Conservation (phyloP, 371 early-diverging fungal genomes). For the Mucor velutinosus region DNA sequence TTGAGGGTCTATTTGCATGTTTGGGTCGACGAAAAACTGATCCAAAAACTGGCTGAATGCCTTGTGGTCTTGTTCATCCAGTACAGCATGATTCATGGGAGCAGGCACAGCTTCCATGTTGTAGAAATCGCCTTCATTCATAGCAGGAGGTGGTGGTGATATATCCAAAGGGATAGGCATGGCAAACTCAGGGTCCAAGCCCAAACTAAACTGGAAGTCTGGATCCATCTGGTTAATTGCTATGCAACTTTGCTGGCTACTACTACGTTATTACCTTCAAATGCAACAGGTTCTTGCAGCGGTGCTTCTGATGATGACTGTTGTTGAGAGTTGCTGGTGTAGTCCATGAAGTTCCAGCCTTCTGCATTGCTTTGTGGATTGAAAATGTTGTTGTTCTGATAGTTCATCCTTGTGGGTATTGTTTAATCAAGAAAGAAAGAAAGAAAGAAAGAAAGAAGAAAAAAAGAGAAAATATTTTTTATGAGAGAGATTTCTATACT, state of each 20-base stretch:
- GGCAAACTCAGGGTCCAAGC: slow-evolving; percentile 49
- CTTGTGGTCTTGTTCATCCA: slow-evolving; percentile 49
- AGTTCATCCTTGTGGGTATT: not conserved
- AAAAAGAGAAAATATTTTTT: not conserved
- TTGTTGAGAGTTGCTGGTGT: not conserved
- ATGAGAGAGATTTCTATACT: not conserved
- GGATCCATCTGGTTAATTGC: not conserved
- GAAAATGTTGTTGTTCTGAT: not conserved
- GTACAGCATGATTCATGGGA: slow-evolving; percentile 21
- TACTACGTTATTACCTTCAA: slow-evolving; percentile 42
- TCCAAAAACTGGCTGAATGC: slow-evolving; percentile 49
- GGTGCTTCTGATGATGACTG: slow-evolving; percentile 17
- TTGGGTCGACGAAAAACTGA: slow-evolving; percentile 45
- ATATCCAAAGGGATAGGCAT: slow-evolving; percentile 50
- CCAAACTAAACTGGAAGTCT: slow-evolving; percentile 55
- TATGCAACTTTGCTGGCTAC: not conserved
- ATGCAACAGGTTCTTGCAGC: slow-evolving; percentile 50
- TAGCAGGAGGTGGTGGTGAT: slow-evolving; percentile 27
- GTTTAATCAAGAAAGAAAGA: not conserved
- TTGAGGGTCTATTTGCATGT: slow-evolving; percentile 30
- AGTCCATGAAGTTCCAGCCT: slow-evolving; percentile 11
- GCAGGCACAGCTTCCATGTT: slow-evolving; percentile 12
- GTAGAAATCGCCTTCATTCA: slow-evolving; percentile 6
- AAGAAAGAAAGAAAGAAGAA: not conserved
- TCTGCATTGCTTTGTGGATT: not conserved